Percentiles rank a stretch among this genome's conserved stretches.
phyloP scores from a whole-genome alignment of 495 filamentous ascomycete species.

The Penicillium riverlandense region DNA sequence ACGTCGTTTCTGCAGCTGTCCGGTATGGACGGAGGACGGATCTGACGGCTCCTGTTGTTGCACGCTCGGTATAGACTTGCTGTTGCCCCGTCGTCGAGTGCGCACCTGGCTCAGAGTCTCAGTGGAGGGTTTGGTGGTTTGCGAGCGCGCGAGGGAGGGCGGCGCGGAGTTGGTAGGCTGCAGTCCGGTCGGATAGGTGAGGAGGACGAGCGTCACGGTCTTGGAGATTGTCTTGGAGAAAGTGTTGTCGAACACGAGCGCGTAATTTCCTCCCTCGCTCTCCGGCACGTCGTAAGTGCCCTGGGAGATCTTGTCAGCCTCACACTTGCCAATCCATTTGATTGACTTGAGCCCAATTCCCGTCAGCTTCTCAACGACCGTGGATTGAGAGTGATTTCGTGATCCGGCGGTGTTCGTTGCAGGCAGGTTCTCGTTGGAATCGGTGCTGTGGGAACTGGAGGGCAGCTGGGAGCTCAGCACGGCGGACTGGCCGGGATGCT shows the following conservation, averaged over 20 bases:
- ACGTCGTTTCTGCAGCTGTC: slow-evolving; percentile 78
- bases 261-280: slow-evolving; percentile 84
- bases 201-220: slow-evolving; percentile 85
- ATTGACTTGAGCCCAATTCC: slow-evolving; percentile 80
- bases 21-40: slow-evolving; percentile 52
- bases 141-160: slow-evolving; percentile 41
- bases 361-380: slow-evolving; percentile 73
- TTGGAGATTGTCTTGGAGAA: slow-evolving; percentile 95
- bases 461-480: slow-evolving; percentile 39
- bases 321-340: slow-evolving; percentile 88
- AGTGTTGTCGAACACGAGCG: slow-evolving; percentile 95
- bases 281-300: slow-evolving; percentile 74
- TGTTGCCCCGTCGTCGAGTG: slow-evolving; percentile 23
- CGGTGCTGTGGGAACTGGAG: slow-evolving; percentile 35
- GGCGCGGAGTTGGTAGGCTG: slow-evolving; percentile 53
- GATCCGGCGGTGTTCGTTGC: slow-evolving; percentile 17
- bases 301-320: slow-evolving; percentile 91
- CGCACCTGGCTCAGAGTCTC: slow-evolving; percentile 29
- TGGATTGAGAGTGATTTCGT: slow-evolving; percentile 44
- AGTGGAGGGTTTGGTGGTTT: slow-evolving; percentile 12
- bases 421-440: slow-evolving; percentile 35
- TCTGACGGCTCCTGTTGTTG: slow-evolving; percentile 19
- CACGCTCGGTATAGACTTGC: slow-evolving; percentile 18
- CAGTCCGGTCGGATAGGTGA: slow-evolving; percentile 81
- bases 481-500: slow-evolving; percentile 71